Conservation (phyloP, 192 early-diverging fungal genomes). For the Mortierella alpina region DNA sequence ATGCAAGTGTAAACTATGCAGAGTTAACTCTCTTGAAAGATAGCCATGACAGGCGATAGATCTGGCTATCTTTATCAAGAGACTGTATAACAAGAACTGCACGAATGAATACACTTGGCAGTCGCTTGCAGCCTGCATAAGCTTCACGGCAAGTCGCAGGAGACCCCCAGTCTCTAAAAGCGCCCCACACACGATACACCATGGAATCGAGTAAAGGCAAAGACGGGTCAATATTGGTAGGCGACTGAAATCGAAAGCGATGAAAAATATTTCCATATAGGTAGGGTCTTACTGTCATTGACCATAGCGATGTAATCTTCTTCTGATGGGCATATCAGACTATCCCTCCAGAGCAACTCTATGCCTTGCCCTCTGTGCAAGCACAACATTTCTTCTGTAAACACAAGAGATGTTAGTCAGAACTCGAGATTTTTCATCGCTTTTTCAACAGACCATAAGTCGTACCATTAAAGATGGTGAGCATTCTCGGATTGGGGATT, state of each 20-base stretch:
- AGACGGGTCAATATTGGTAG: too few species aligned
- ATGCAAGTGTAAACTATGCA: neutral
- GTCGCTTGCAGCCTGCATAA: constrained; percentile 87
- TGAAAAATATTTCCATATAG: too few species aligned
- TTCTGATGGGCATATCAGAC: constrained; percentile 89
- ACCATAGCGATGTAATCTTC: constrained; percentile 96
- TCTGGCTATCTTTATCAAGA: too few species aligned
- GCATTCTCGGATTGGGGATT: constrained; percentile 74
- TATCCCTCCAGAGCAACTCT: constrained; percentile 97
- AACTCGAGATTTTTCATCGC: too few species aligned
- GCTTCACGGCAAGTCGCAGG: constrained; percentile 90
- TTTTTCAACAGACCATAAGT: too few species aligned
- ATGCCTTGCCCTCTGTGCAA: constrained; percentile 97
- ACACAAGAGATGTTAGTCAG: too few species aligned
- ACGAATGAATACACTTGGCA: constrained; percentile 28
- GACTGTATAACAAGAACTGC: neutral
- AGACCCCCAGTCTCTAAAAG: constrained; percentile 98
- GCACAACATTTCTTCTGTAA: constrained; percentile 83
- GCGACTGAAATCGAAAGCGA: too few species aligned
- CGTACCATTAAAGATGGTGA: constrained; percentile 87
- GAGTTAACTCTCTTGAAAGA: neutral
- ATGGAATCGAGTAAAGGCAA: too few species aligned
- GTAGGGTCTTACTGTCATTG: constrained; percentile 85
- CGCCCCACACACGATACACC: too few species aligned
- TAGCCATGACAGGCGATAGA: neutral